Evolutionary conservation across 805 yeast species (phyloP).

Genomic region (Barnettozyma sucrosica): DNA sequence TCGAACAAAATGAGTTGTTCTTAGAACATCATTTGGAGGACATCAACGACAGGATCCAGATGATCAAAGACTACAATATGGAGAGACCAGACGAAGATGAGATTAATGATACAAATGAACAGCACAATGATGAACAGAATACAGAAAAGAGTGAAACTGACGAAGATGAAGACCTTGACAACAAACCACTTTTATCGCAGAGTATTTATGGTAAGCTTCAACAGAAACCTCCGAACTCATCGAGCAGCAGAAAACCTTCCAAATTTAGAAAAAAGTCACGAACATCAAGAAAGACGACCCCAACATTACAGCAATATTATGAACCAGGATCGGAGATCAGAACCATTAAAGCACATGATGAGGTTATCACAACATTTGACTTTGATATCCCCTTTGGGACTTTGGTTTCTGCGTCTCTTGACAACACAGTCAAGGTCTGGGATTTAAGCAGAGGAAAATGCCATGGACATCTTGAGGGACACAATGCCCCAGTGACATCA

Average conservation of each 20-base stretch:
- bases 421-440: constrained; percentile 79
- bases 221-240: constrained; percentile 25
- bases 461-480: constrained; percentile 52
- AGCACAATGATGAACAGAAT: constrained; percentile 4
- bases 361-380: constrained; percentile 50
- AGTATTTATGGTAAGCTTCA: constrained; percentile 41
- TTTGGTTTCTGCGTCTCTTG: constrained; percentile 71
- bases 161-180: constrained; percentile 5
- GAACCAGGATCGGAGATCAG: constrained; percentile 51
- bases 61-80: constrained; percentile 36
- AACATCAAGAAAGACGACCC: constrained; percentile 44
- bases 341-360: constrained; percentile 46
- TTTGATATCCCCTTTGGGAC: constrained; percentile 74
- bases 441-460: constrained; percentile 57
- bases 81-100: constrained; percentile 26
- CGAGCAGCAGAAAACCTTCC: not conserved
- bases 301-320: constrained; percentile 61
- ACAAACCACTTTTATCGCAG: constrained; percentile 33
- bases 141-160: constrained; percentile 4
- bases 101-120: constrained; percentile 3
- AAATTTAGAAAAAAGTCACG: constrained; percentile 27
- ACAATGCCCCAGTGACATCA: constrained; percentile 51
- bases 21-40: constrained; percentile 44
- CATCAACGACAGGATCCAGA: constrained; percentile 38
- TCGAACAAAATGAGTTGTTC: constrained; percentile 56